phyloP scores from a whole-genome alignment of 2,329 filamentous ascomycete genomes.

The Fusarium floridanum region DNA sequence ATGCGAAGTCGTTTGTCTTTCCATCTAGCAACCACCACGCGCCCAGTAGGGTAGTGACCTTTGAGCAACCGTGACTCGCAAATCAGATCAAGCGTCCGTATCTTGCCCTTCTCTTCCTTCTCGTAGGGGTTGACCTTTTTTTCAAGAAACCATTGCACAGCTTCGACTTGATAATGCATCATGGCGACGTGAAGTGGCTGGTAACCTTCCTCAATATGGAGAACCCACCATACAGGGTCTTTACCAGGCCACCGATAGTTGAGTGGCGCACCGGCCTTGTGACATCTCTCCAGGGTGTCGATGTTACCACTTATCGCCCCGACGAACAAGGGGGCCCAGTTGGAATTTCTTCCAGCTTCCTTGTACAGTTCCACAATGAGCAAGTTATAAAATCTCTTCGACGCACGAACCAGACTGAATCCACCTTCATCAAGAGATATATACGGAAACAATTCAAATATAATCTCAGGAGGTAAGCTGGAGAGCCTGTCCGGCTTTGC shows the following conservation, averaged over 20 bases:
- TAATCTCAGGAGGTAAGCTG: not conserved
- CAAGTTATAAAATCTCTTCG: not conserved
- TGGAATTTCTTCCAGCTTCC: not conserved
- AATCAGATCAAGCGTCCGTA: not conserved
- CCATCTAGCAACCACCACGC: not conserved
- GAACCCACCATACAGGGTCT: not conserved
- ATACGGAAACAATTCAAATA: not conserved
- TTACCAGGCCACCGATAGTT: not conserved
- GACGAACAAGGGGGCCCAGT: not conserved
- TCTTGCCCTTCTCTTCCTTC: not conserved
- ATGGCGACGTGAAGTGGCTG: slow-evolving; percentile 12
- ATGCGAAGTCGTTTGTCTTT: not conserved
- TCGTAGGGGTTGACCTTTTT: not conserved
- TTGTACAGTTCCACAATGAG: not conserved
- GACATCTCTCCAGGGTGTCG: not conserved
- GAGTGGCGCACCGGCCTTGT: not conserved
- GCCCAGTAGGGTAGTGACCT: not conserved
- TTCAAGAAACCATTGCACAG: not conserved
- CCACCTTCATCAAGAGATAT: not conserved
- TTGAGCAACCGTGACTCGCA: not conserved
- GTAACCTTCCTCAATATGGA: not conserved
- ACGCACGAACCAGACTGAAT: not conserved
- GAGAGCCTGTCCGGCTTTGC: not conserved
- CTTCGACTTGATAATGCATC: not conserved
- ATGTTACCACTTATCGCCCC: not conserved